Percentiles rank a stretch among this genome's conserved stretches.
Evolutionary conservation across 345 rosid genomes (phyloP).

Genomic region (Citrus reticulata): DNA sequence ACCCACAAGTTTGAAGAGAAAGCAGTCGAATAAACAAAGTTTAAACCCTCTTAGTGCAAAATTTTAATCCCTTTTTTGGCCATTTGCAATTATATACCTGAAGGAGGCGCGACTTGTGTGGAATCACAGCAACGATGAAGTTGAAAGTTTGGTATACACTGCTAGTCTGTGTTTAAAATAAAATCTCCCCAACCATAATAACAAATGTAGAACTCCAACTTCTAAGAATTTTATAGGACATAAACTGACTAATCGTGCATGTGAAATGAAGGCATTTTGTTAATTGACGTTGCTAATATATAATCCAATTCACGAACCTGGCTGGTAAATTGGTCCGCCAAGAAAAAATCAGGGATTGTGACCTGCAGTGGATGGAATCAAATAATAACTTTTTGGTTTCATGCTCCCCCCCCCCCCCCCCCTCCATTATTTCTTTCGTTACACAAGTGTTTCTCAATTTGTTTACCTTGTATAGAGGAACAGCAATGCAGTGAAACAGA

Average conservation of each 20-base stretch:
- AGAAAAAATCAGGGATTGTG: slow-evolving; percentile 60
- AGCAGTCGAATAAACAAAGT: background rate
- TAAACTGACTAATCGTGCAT: background rate
- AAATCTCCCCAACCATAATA: slow-evolving; percentile 73
- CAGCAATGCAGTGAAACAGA: slow-evolving; percentile 33
- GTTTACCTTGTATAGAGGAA: slow-evolving; percentile 46
- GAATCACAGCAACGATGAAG: slow-evolving; percentile 58
- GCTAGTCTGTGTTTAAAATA: slow-evolving; percentile 30
- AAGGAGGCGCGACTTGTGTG: slow-evolving; percentile 56
- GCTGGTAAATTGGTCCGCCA: slow-evolving; percentile 70
- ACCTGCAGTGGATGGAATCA: slow-evolving; percentile 31
- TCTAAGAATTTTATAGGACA: slow-evolving; percentile 22
- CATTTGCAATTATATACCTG: slow-evolving; percentile 31
- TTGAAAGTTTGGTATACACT: slow-evolving; percentile 35
- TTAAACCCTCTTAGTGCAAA: too few relatives aligned
- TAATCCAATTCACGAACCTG: slow-evolving; percentile 37
- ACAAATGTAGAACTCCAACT: slow-evolving; percentile 71
- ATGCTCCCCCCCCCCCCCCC: too few relatives aligned
- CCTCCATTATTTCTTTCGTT: background rate
- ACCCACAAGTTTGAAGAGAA: background rate
- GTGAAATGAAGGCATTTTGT: background rate
- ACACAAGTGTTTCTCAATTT: background rate
- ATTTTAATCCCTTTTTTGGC: too few relatives aligned
- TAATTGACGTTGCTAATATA: background rate
- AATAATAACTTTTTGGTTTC: background rate